Conservation (phyloP, 1,284 basidiomycete species). For the Irpex sp. region DNA sequence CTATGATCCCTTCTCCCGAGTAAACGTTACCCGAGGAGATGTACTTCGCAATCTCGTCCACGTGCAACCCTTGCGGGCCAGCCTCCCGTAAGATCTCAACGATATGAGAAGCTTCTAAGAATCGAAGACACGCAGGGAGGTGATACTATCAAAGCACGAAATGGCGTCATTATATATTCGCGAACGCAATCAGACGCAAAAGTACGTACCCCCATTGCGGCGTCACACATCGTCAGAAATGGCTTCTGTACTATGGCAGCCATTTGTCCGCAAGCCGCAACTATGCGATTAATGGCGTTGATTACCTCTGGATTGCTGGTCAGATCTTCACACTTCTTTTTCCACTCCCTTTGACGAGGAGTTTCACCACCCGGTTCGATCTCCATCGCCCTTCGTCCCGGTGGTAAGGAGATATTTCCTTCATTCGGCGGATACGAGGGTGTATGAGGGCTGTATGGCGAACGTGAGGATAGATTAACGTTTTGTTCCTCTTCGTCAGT, state of each 20-base stretch:
- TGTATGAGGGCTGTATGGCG: neutral
- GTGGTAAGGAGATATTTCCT: neutral
- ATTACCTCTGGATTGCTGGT: conserved; percentile 55
- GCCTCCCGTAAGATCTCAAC: conserved; percentile 64
- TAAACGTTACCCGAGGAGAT: conserved; percentile 8
- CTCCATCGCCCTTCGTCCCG: neutral
- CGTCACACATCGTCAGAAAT: conserved; percentile 65
- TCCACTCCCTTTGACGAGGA: conserved; percentile 7
- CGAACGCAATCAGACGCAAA: conserved; percentile 1
- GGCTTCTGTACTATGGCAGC: conserved; percentile 58
- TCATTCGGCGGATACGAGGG: neutral
- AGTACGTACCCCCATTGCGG: conserved; percentile 55
- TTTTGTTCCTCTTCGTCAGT: neutral
- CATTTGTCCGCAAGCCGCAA: conserved; percentile 66
- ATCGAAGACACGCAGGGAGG: conserved; percentile 63
- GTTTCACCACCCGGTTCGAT: conserved; percentile 1
- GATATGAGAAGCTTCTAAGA: conserved; percentile 63
- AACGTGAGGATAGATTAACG: neutral
- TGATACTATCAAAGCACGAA: conserved; percentile 47
- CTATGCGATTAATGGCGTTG: conserved; percentile 55
- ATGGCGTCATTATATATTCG: neutral
- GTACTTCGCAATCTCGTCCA: conserved; percentile 43
- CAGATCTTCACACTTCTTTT: conserved; percentile 37
- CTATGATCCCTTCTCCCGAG: conserved; percentile 24
- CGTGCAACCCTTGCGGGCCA: conserved; percentile 53